A percentile compares a stretch with the other conserved stretches of the same genome.
These are phyloP conservation scores for Chlorociboria aeruginascens DNA, from an alignment of 495 filamentous ascomycete genomes.

Conservation along the genomic window DNA sequence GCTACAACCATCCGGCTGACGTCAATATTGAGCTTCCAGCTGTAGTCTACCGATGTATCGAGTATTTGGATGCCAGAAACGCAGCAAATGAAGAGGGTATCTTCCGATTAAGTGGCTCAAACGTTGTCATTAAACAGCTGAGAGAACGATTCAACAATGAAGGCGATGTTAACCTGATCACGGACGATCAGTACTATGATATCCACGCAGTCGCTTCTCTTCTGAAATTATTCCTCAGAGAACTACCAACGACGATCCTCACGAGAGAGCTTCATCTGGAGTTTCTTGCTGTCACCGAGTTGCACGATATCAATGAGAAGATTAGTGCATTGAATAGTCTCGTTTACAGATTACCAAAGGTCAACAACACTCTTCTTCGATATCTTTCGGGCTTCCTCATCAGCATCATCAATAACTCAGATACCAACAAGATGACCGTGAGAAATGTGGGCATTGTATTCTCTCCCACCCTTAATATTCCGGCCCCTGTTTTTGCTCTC, in stretches of 20 bases:
- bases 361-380: conserved; percentile 67
- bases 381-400: conserved; percentile 80
- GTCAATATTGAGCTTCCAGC: conserved; percentile 67
- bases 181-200: conserved; percentile 80
- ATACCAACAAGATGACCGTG: conserved; percentile 95
- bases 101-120: conserved; percentile 90
- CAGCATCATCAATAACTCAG: conserved; percentile 76
- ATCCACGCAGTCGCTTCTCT: conserved; percentile 92
- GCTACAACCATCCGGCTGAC: conserved; percentile 61
- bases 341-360: conserved; percentile 70
- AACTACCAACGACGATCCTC: conserved; percentile 81
- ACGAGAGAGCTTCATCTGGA: conserved; percentile 84
- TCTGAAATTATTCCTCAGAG: conserved; percentile 86
- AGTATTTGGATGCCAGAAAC: conserved; percentile 78
- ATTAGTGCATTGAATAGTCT: conserved; percentile 71
- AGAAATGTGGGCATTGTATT: conserved; percentile 97
- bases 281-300: conserved; percentile 76
- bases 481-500: conserved; percentile 84
- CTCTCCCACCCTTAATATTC: conserved; percentile 95
- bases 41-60: conserved; percentile 94
- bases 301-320: conserved; percentile 64
- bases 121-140: conserved; percentile 81
- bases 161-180: conserved; percentile 81
- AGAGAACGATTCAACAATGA: conserved; percentile 88
- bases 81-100: conserved; percentile 87